Evolutionary conservation across 352 stramenopile genomes (phyloP), one percentile per base, ranked within the genome.

Genomic region (Pythium sp.): DNA sequence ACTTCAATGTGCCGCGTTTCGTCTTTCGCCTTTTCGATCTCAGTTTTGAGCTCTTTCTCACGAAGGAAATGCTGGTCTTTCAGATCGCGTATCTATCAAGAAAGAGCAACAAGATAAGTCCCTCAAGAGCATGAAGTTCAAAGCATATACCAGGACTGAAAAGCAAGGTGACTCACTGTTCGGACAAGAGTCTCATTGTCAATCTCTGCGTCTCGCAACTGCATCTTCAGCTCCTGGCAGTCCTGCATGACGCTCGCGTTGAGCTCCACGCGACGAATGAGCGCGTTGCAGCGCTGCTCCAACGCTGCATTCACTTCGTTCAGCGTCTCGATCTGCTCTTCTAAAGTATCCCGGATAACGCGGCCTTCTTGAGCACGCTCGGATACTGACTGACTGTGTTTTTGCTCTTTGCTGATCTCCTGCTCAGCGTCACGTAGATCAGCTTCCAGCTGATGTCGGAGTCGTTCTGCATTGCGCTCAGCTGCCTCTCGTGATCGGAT

Each of bases 291-390:
- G 1, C 87, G 81, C 61, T 91, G 83, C 51, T 95, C 84, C 15
- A 95, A 64, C 2, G 85, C 87, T 11, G 74, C 65, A 28, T 93
- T 95, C 22, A 95, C 83, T 66, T 92, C 84, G 14, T 91, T 87
- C 3, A 95, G 71, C 22, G 84, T 93, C 26, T 77, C 71, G 36
- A 92, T 70, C 58, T 92, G 84, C 43, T 90, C 75, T 43, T 92
- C 81, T 0, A 94, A 64, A 0, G 83, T 87, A 2, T 78, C 68
- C 32, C 85, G 75, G 49, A 93, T 65, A 4, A 63, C 70, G n/a
- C 69, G 72, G 54, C 89, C 83, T 59, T 91, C 85, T 9, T 85
- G 72, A 0, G 83, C 67, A 34, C 77, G 78, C 6, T 82, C 73
- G 9, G 83, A 70, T n/a, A 79, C 75, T 5, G 71, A 70, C 34